Conservation (phyloP, 306 rosid species). For the Cicer arietinum region DNA sequence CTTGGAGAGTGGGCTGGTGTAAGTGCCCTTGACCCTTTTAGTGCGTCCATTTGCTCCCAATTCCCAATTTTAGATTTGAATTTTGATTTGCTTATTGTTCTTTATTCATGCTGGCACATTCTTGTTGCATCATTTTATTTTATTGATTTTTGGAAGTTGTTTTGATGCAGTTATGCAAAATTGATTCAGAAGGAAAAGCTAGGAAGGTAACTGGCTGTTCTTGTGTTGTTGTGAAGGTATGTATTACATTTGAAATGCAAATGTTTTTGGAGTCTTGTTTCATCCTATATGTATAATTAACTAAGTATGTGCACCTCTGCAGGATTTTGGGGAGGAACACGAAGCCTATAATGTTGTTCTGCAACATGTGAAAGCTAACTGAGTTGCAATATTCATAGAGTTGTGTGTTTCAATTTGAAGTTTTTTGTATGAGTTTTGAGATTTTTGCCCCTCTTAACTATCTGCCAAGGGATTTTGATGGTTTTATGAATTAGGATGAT, state of each 20-base stretch:
- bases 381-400: conserved; percentile 3
- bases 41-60: neutral
- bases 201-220: conserved; percentile 23
- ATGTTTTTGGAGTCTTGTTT: neutral
- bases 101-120: neutral
- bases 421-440: neutral
- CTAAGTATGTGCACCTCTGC: neutral
- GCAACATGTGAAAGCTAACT: conserved; percentile 24
- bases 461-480: neutral
- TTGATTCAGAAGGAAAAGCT: conserved; percentile 30
- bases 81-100: neutral
- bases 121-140: neutral
- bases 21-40: neutral
- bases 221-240: conserved; percentile 22
- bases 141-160: neutral
- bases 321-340: conserved; percentile 25
- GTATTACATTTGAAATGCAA: neutral
- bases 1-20: conserved; percentile 36
- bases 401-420: neutral
- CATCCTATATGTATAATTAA: too few species aligned
- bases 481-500: neutral
- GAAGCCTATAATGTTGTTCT: conserved; percentile 34
- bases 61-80: neutral
- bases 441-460: neutral
- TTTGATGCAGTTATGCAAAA: conserved; percentile 6